phyloP scores from a whole-genome alignment of 1,284 basidiomycete genomes.

The Singerocomus rubriflavus region DNA sequence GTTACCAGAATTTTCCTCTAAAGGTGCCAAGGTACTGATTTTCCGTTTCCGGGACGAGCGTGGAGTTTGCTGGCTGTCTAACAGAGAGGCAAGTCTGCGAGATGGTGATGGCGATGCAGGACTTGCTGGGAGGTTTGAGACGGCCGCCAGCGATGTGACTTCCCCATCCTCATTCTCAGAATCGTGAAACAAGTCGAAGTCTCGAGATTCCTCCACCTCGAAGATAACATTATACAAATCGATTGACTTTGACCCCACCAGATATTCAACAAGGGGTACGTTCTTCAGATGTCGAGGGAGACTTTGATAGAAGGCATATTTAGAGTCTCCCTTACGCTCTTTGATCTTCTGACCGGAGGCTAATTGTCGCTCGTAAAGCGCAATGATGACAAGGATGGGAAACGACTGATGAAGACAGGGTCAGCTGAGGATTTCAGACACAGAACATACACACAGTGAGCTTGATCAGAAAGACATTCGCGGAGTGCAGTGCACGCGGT shows the following conservation, averaged over 20 bases:
- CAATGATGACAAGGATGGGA: slow-evolving; percentile 76
- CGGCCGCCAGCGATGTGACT: slow-evolving; percentile 7
- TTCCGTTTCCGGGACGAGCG: slow-evolving; percentile 26
- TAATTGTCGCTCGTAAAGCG: slow-evolving; percentile 76
- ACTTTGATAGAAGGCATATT: slow-evolving; percentile 56
- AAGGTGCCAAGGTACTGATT: slow-evolving; percentile 24
- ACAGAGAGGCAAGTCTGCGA: neutral
- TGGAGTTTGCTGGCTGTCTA: slow-evolving; percentile 13
- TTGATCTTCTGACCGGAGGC: slow-evolving; percentile 47
- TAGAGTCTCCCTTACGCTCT: slow-evolving; percentile 48
- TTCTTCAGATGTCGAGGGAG: slow-evolving; percentile 68
- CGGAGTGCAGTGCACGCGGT: slow-evolving; percentile 71
- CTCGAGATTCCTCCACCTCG: slow-evolving; percentile 57
- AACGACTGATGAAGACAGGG: slow-evolving; percentile 49
- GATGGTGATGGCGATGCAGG: slow-evolving; percentile 13
- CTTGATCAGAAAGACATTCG: slow-evolving; percentile 82
- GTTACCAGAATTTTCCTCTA: slow-evolving; percentile 29
- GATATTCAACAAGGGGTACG: slow-evolving; percentile 67
- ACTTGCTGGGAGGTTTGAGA: slow-evolving; percentile 14
- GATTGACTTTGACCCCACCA: slow-evolving; percentile 61
- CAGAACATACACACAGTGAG: slow-evolving; percentile 42
- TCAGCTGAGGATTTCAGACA: slow-evolving; percentile 4
- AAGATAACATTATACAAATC: slow-evolving; percentile 76
- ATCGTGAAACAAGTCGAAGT: slow-evolving; percentile 50
- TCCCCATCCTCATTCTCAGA: slow-evolving; percentile 37